A percentile compares a stretch with the other conserved stretches of the same genome.
Conservation (phyloP, 108 stramenopile genomes). For the Skeletonema marinoi region DNA sequence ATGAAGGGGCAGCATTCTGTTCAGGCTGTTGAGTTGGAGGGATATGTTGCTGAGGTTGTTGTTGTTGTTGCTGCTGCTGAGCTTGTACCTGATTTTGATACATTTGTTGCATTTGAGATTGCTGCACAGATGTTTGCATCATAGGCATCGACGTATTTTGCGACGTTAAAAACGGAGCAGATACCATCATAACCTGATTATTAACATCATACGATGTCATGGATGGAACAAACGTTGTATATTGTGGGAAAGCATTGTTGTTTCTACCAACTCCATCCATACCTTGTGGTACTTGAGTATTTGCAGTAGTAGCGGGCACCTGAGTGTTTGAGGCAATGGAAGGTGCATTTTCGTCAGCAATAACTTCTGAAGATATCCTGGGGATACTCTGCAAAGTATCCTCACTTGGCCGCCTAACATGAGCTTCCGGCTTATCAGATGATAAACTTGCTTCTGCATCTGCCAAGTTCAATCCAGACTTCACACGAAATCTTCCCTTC, state of each 20-base stretch:
- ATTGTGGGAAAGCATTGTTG: conserved; percentile 1
- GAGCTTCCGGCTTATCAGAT: background rate
- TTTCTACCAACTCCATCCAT: background rate
- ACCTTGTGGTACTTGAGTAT: background rate
- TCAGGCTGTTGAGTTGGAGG: background rate
- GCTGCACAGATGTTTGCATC: background rate
- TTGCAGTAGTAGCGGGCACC: background rate
- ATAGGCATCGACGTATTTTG: conserved; percentile 4
- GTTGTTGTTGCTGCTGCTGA: background rate
- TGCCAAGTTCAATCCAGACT: conserved; percentile 23
- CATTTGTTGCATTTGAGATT: background rate
- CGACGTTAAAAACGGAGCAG: conserved; percentile 7
- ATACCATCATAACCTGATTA: conserved; percentile 14
- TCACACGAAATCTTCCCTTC: conserved; percentile 24
- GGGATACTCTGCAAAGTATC: background rate
- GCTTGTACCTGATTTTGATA: background rate
- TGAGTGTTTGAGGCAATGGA: background rate
- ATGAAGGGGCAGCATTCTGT: background rate
- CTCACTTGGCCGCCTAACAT: background rate
- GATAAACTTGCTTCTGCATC: background rate
- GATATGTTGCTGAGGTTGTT: background rate
- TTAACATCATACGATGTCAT: conserved; percentile 11
- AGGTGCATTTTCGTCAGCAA: background rate
- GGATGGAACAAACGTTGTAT: conserved; percentile 2
- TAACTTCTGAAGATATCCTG: background rate